These are phyloP conservation scores for Plasmodium vivax DNA, from an alignment of 169 alveolate genomes.

Conservation along the genomic window DNA sequence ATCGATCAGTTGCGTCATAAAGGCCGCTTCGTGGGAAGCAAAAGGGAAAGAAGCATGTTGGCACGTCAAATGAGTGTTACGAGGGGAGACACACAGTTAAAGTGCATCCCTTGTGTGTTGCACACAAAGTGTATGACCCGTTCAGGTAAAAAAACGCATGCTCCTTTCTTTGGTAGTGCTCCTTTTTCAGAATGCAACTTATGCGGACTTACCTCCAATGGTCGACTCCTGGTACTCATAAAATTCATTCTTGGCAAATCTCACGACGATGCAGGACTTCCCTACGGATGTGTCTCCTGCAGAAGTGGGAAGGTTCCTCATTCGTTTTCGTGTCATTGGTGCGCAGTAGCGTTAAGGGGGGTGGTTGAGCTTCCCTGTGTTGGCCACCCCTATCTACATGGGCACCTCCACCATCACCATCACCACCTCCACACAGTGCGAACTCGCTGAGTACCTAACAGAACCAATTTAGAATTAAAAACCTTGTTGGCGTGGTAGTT, in stretches of 20 bases:
- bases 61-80: background rate
- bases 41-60: background rate
- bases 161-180: background rate
- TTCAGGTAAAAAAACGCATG: background rate
- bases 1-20: slow-evolving; percentile 89
- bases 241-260: slow-evolving; percentile 89
- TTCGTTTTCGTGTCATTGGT: background rate
- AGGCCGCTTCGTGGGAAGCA: slow-evolving; percentile 84
- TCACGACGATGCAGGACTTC: slow-evolving; percentile 89
- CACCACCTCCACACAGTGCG: background rate
- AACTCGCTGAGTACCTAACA: slow-evolving; percentile 37
- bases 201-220: slow-evolving; percentile 85
- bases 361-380: background rate
- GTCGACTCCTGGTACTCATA: slow-evolving; percentile 91
- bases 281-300: slow-evolving; percentile 95
- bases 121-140: background rate
- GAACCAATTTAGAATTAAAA: slow-evolving; percentile 65
- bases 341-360: background rate
- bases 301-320: slow-evolving; percentile 73
- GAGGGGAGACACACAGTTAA: background rate
- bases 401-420: background rate
- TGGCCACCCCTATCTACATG: background rate
- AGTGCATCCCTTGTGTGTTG: background rate
- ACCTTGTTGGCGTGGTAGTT: slow-evolving; percentile 58
- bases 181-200: background rate